Conservation (phyloP, 2,329 filamentous ascomycete species). For the Teratosphaeria destructans region DNA sequence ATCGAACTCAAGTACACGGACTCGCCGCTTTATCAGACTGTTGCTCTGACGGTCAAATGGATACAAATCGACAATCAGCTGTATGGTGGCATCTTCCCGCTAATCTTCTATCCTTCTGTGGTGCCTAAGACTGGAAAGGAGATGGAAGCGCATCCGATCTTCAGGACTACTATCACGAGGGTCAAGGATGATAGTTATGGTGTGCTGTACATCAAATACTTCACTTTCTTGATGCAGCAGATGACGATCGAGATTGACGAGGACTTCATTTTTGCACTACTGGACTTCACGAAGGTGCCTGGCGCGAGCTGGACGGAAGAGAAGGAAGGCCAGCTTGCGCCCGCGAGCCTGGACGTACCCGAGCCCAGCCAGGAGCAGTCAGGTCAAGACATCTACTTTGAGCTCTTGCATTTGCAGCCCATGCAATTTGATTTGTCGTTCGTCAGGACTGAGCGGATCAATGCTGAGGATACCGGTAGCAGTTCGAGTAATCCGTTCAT, state of each 20-base stretch:
- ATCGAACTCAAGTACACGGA: conserved; percentile 86
- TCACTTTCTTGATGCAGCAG: conserved; percentile 83
- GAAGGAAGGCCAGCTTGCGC: conserved; percentile 75
- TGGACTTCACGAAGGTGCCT: conserved; percentile 90
- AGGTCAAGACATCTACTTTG: conserved; percentile 95
- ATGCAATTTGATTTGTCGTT: conserved; percentile 98
- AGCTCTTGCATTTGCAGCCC: conserved; percentile 89
- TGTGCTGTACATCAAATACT: conserved; percentile 97
- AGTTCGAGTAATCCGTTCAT: conserved; percentile 81
- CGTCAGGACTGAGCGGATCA: conserved; percentile 90
- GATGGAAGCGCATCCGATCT: conserved; percentile 88
- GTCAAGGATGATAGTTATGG: conserved; percentile 98
- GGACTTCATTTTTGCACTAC: conserved; percentile 90
- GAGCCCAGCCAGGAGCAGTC: conserved; percentile 76
- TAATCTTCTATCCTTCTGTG: conserved; percentile 92
- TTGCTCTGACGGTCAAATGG: conserved; percentile 91
- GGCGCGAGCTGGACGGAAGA: conserved; percentile 80
- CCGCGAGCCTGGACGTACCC: conserved; percentile 81
- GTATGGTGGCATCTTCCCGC: conserved; percentile 95
- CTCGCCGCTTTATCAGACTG: conserved; percentile 84
- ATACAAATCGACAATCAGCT: conserved; percentile 98
- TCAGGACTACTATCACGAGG: conserved; percentile 81
- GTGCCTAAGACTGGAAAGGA: conserved; percentile 95
- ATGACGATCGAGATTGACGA: conserved; percentile 98
- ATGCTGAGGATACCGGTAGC: conserved; percentile 87